Percentiles rank a stretch among this genome's conserved stretches.
Conservation (phyloP, 805 yeast species). For the Saturnispora saitoi region DNA sequence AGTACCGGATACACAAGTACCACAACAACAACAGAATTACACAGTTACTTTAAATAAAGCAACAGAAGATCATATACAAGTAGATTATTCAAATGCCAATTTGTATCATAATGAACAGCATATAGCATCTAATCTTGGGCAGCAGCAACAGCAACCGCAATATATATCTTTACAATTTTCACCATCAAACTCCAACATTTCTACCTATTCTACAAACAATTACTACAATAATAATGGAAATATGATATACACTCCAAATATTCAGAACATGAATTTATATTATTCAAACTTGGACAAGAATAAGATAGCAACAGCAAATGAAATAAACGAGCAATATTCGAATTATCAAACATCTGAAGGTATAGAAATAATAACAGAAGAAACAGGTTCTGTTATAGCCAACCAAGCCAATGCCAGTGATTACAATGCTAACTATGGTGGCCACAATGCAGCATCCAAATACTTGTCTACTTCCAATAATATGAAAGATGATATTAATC, state of each 20-base stretch:
- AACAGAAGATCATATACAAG: neutral
- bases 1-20: too few relatives aligned
- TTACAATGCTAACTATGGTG: too few relatives aligned
- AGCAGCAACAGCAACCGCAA: neutral
- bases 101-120: too few relatives aligned
- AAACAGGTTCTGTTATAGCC: too few relatives aligned
- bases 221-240: neutral
- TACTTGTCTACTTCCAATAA: too few relatives aligned
- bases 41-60: neutral
- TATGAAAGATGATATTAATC: too few relatives aligned
- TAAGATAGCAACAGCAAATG: neutral
- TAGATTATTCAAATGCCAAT: neutral
- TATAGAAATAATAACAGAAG: too few relatives aligned
- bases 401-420: too few relatives aligned
- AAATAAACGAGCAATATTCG: neutral
- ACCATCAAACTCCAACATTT: neutral
- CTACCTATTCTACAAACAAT: neutral
- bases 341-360: neutral
- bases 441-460: too few relatives aligned
- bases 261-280: neutral
- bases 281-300: neutral
- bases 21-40: neutral
- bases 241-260: neutral
- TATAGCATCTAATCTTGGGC: neutral
- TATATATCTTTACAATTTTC: neutral